Conservation (phyloP, 202 grass and related monocot species). For the Miscanthus sacchariflorus region DNA sequence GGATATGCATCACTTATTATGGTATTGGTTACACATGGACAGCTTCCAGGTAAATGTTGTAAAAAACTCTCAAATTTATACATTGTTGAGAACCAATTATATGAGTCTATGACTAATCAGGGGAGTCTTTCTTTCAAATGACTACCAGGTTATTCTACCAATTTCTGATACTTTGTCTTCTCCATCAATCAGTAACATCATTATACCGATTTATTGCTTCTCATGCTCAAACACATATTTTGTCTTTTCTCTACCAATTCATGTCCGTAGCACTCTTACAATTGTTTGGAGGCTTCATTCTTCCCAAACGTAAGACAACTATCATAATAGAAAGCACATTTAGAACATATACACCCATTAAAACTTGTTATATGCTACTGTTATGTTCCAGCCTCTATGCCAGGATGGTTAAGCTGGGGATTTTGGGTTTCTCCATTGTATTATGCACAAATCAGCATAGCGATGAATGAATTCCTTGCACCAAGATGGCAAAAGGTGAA, state of each 20-base stretch:
- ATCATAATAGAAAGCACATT: background rate
- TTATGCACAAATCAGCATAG: no score
- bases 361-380: background rate
- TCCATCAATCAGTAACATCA: constrained; percentile 47
- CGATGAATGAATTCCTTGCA: no score
- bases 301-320: no score
- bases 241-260: background rate
- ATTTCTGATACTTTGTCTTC: constrained; percentile 48
- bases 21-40: constrained; percentile 60
- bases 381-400: no score
- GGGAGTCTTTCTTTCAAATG: no score
- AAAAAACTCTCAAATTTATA: no score
- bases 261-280: no score
- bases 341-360: background rate
- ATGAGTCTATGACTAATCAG: no score
- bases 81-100: no score
- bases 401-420: no score
- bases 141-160: constrained; percentile 53
- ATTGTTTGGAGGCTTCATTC: background rate
- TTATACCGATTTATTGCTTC: constrained; percentile 53
- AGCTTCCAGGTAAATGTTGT: constrained; percentile 43
- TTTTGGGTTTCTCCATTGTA: no score
- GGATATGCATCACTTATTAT: constrained; percentile 66
- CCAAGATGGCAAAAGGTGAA: no score
- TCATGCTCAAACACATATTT: constrained; percentile 31